phyloP scores from a whole-genome alignment of 805 yeast species.

The Wickerhamomyces sydowiorum region DNA sequence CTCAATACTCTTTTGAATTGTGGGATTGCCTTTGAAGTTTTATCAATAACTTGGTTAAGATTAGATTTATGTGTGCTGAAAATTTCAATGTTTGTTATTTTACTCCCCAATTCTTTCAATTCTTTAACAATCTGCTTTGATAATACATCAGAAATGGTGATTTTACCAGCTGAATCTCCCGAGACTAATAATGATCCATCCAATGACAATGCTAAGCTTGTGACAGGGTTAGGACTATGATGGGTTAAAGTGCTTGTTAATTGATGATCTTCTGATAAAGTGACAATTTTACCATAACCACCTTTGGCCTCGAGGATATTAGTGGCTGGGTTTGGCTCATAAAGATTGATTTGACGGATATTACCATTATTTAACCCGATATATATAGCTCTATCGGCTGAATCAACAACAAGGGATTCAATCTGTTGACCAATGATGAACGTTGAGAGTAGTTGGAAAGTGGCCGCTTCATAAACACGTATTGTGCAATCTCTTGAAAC shows the following conservation, averaged over 20 bases:
- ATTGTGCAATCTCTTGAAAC: conserved; percentile 71
- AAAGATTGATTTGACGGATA: conserved; percentile 52
- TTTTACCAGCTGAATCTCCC: conserved; percentile 70
- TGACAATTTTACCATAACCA: conserved; percentile 24
- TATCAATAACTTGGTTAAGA: conserved; percentile 9
- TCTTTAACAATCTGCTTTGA: conserved; percentile 64
- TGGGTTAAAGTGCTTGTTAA: conserved; percentile 46
- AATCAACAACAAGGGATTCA: conserved; percentile 59
- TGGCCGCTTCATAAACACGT: conserved; percentile 55
- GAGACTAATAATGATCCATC: conserved; percentile 72
- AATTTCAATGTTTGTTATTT: conserved; percentile 14
- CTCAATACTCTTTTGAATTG: conserved; percentile 55
- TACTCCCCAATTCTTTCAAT: conserved; percentile 28
- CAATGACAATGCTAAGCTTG: conserved; percentile 53
- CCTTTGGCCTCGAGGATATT: conserved; percentile 22
- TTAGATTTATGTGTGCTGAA: conserved; percentile 8
- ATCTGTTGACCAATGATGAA: conserved; percentile 61
- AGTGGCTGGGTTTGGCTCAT: conserved; percentile 24
- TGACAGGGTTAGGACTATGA: conserved; percentile 38
- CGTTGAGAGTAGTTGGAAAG: conserved; percentile 49
- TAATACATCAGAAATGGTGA: conserved; percentile 60
- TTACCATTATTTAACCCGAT: conserved; percentile 63
- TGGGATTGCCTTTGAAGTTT: conserved; percentile 41
- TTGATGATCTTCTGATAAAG: conserved; percentile 41
- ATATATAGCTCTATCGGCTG: conserved; percentile 71